Percentiles rank a stretch among this genome's conserved stretches.
phyloP scores from a whole-genome alignment of 108 stramenopile genomes.

The Cyclostephanos tholiformis region DNA sequence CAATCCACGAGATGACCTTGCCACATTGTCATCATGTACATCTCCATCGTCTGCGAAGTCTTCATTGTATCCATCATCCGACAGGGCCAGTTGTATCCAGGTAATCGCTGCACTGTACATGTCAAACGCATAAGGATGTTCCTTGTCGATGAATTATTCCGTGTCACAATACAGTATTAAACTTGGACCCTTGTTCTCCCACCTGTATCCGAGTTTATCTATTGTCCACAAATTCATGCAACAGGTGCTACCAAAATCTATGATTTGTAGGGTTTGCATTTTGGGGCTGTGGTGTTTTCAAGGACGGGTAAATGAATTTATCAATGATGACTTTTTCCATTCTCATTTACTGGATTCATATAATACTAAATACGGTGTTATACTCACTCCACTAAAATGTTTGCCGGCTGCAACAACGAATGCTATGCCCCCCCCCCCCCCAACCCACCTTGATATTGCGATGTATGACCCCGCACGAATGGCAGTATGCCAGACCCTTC shows the following conservation, averaged over 20 bases:
- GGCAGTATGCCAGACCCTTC: conserved; percentile 43
- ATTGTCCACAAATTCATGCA: conserved; percentile 43
- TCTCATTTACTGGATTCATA: too few species aligned
- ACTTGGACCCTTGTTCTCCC: conserved; percentile 40
- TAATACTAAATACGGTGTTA: not conserved
- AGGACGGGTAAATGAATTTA: too few species aligned
- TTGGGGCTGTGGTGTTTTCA: conserved; percentile 11
- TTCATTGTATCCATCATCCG: conserved; percentile 17
- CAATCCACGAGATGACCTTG: conserved; percentile 18
- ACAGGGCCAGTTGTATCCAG: conserved; percentile 39
- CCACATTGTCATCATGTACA: not conserved
- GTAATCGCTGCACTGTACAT: conserved; percentile 38
- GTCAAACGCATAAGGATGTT: conserved; percentile 48
- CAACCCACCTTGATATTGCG: conserved; percentile 36
- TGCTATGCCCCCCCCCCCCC: not conserved
- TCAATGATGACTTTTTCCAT: too few species aligned
- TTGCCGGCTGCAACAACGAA: conserved; percentile 16
- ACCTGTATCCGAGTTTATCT: conserved; percentile 39
- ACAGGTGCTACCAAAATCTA: conserved; percentile 49
- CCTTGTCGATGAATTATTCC: conserved; percentile 41
- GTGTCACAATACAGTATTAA: conserved; percentile 47
- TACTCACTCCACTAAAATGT: conserved; percentile 37
- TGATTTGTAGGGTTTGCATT: conserved; percentile 29
- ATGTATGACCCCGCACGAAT: conserved; percentile 39
- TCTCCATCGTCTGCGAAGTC: not conserved